phyloP scores from a whole-genome alignment of 2,329 filamentous ascomycete species.

The Curvularia spicifera region DNA sequence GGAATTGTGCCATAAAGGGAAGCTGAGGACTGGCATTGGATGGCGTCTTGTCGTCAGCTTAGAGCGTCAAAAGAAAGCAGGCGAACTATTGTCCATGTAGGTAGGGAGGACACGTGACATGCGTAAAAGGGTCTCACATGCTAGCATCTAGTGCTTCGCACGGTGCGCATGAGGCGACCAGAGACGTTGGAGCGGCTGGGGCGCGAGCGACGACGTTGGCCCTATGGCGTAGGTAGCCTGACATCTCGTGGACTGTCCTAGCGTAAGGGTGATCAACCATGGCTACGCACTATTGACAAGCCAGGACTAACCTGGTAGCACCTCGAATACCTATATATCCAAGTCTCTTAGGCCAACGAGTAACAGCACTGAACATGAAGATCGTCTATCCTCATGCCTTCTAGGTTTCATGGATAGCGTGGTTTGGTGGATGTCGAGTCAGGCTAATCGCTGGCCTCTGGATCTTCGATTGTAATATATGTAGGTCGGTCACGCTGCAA shows the following conservation, averaged over 20 bases:
- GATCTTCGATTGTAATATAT: background rate
- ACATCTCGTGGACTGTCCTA: constrained; percentile 2
- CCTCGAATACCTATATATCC: background rate
- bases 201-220: background rate
- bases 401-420: background rate
- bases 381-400: background rate
- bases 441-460: background rate
- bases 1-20: constrained; percentile 5
- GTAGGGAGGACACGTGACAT: background rate
- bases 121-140: constrained; percentile 2
- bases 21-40: constrained; percentile 15
- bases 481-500: background rate
- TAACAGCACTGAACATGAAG: background rate
- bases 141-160: background rate
- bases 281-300: background rate
- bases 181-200: background rate
- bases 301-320: background rate
- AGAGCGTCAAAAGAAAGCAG: constrained; percentile 9
- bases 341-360: background rate
- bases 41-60: constrained; percentile 5
- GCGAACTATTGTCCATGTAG: background rate
- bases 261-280: constrained; percentile 1
- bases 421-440: background rate
- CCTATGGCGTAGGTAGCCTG: background rate
- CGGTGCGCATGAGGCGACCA: constrained; percentile 5